Conservation (phyloP, 352 stramenopile genomes). For the Pythium coloratum region DNA sequence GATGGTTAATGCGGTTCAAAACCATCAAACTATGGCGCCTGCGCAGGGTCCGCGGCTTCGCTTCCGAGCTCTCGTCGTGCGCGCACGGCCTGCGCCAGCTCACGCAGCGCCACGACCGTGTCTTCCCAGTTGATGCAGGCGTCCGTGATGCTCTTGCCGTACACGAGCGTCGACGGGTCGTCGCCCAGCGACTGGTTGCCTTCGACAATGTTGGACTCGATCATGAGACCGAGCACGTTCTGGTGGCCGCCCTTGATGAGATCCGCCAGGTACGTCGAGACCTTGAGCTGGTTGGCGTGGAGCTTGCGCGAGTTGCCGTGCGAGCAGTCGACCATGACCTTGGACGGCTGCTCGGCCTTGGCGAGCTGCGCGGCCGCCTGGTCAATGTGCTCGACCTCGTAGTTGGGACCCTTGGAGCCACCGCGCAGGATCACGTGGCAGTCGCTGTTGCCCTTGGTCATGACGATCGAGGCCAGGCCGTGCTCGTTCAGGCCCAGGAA, state of each 20-base stretch:
- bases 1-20: background rate
- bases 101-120: slow-evolving; percentile 61
- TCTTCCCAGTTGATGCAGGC: slow-evolving; percentile 86
- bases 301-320: slow-evolving; percentile 87
- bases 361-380: slow-evolving; percentile 55
- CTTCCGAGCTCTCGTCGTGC: slow-evolving; percentile 31
- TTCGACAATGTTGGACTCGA: slow-evolving; percentile 87
- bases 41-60: slow-evolving; percentile 5
- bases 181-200: slow-evolving; percentile 80
- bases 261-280: slow-evolving; percentile 63
- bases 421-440: slow-evolving; percentile 87
- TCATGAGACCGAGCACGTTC: slow-evolving; percentile 84
- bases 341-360: slow-evolving; percentile 65
- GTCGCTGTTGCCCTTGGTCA: slow-evolving; percentile 82
- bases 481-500: slow-evolving; percentile 84
- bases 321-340: slow-evolving; percentile 89
- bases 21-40: slow-evolving; percentile 3
- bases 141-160: slow-evolving; percentile 88
- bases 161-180: slow-evolving; percentile 69
- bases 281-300: slow-evolving; percentile 82
- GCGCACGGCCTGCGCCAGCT: slow-evolving; percentile 57
- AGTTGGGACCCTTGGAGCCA: slow-evolving; percentile 78
- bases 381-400: slow-evolving; percentile 71
- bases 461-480: slow-evolving; percentile 78
- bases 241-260: slow-evolving; percentile 63